Percentiles rank a stretch among this genome's conserved stretches.
phyloP scores from a whole-genome alignment of 108 stramenopile species.

The Nitzschia sp. region DNA sequence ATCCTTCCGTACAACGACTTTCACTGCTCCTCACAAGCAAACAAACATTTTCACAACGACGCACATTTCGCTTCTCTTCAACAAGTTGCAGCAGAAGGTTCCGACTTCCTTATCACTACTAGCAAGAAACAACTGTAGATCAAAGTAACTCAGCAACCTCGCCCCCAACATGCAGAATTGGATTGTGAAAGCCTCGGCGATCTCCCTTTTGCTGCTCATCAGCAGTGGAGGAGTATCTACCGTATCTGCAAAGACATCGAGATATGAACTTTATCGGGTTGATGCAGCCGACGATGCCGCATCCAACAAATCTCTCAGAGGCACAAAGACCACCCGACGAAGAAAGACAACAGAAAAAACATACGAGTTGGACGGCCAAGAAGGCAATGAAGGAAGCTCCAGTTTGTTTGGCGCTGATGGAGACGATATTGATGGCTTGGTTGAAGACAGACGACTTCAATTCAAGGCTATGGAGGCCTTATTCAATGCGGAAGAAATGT shows the following conservation, averaged over 20 bases:
- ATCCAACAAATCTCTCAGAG: constrained; percentile 4
- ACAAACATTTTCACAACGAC: no score
- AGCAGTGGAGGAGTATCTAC: background rate
- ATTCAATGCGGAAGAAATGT: constrained; percentile 11
- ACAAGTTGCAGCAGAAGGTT: no score
- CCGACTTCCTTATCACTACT: no score
- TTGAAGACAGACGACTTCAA: constrained; percentile 6
- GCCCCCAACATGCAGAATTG: no score
- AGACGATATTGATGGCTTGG: background rate
- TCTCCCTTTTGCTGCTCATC: background rate
- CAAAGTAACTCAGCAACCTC: no score
- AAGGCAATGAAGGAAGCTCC: background rate
- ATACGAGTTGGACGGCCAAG: background rate
- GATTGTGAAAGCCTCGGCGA: background rate
- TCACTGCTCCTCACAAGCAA: background rate
- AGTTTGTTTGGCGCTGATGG: background rate
- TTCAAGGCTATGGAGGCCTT: constrained; percentile 15
- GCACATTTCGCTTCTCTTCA: no score
- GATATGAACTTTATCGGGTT: constrained; percentile 12
- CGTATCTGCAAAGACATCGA: background rate
- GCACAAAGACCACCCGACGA: background rate
- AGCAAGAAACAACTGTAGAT: no score
- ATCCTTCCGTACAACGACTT: constrained; percentile 12
- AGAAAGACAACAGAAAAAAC: background rate
- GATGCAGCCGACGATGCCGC: background rate